These are phyloP conservation scores for Meredithiella fracta DNA, from an alignment of 2,329 filamentous ascomycete genomes.

Conservation along the genomic window DNA sequence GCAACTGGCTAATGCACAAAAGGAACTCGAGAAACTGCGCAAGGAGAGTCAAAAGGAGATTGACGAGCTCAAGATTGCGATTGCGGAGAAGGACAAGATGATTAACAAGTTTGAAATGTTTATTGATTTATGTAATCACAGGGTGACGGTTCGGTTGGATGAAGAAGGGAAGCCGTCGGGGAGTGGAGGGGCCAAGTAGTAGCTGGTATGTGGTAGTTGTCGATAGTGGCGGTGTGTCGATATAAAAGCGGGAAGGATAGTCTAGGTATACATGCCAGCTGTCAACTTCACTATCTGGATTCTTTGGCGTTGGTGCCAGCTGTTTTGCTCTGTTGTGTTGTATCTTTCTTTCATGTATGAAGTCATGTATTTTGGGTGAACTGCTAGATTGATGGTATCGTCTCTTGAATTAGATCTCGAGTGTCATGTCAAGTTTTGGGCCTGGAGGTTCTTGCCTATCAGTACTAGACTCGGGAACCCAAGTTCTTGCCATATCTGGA, in stretches of 20 bases:
- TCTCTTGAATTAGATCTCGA: no score
- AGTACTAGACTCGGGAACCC: no score
- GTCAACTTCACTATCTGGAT: not conserved
- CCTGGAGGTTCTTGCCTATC: no score
- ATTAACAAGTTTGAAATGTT: slow-evolving; percentile 53
- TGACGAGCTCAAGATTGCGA: slow-evolving; percentile 38
- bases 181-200: slow-evolving; percentile 12
- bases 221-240: not conserved
- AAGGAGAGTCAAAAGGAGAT: slow-evolving; percentile 42
- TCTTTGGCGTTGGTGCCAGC: not conserved
- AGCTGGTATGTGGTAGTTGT: not conserved
- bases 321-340: not conserved
- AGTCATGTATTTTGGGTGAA: not conserved
- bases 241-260: not conserved
- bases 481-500: not conserved
- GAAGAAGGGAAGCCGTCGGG: slow-evolving; percentile 16
- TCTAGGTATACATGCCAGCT: no score
- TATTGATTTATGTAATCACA: slow-evolving; percentile 51
- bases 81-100: slow-evolving; percentile 46
- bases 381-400: no score
- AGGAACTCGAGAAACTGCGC: slow-evolving; percentile 38
- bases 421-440: no score
- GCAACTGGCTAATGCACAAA: slow-evolving; percentile 41
- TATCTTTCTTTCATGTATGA: not conserved
- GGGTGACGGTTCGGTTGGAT: slow-evolving; percentile 43